A percentile compares a stretch with the other conserved stretches of the same genome.
Evolutionary conservation across 1,139 yeast genomes (phyloP).

Genomic region (Eremothecium cymbalariae): DNA sequence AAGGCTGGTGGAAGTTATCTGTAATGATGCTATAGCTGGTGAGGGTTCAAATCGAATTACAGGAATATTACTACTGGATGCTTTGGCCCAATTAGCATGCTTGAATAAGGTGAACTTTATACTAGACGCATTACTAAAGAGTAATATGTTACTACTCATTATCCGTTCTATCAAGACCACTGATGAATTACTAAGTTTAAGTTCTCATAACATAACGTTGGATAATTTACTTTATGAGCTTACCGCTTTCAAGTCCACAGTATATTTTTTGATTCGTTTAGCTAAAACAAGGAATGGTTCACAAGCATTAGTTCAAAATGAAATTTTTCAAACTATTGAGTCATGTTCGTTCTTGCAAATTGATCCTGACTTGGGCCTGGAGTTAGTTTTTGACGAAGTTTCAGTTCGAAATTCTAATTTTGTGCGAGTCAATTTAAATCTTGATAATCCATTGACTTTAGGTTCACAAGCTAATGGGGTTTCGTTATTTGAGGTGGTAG

Average conservation of each 20-base stretch:
- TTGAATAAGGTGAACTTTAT: constrained; percentile 48
- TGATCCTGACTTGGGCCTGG: constrained; percentile 77
- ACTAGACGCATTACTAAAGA: constrained; percentile 52
- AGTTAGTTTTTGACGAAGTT: constrained; percentile 34
- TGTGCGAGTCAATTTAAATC: constrained; percentile 38
- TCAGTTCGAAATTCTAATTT: constrained; percentile 29
- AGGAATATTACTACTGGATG: constrained; percentile 64
- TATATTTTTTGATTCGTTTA: constrained; percentile 62
- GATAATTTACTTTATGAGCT: constrained; percentile 59
- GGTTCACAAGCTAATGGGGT: constrained; percentile 31
- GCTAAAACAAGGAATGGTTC: constrained; percentile 77
- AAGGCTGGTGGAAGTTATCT: constrained; percentile 53
- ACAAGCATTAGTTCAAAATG: constrained; percentile 64
- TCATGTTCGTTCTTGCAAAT: constrained; percentile 50
- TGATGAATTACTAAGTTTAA: constrained; percentile 47
- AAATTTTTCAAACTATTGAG: constrained; percentile 54
- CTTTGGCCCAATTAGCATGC: constrained; percentile 52
- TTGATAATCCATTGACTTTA: constrained; percentile 45
- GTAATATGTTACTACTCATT: constrained; percentile 56
- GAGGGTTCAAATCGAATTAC: constrained; percentile 76
- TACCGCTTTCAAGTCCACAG: constrained; percentile 65
- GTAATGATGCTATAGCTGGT: constrained; percentile 72
- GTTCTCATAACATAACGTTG: constrained; percentile 36
- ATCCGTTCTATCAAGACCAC: constrained; percentile 61
- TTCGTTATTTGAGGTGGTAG: constrained; percentile 58